A percentile compares a stretch with the other conserved stretches of the same genome.
phyloP scores from a whole-genome alignment of 2,329 filamentous ascomycete species.

The Colletotrichum sp. region DNA sequence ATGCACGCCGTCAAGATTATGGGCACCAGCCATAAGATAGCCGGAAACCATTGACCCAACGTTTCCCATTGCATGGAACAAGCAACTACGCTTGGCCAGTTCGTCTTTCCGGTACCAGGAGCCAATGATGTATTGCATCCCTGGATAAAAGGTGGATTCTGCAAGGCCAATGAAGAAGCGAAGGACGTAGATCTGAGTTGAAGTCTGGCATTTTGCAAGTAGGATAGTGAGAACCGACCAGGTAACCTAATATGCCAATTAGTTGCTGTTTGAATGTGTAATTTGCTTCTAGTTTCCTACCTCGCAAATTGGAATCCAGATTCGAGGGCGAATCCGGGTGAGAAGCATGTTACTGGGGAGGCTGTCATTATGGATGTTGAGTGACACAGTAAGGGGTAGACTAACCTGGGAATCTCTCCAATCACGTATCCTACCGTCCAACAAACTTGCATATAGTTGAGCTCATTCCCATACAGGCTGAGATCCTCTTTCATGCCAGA shows the following conservation, averaged over 20 bases:
- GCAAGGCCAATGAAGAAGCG: constrained; percentile 48
- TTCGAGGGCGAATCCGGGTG: constrained; percentile 31
- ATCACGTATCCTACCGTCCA: constrained; percentile 28
- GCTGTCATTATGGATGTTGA: constrained; percentile 1
- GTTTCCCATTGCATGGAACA: constrained; percentile 54
- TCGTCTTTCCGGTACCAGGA: constrained; percentile 47
- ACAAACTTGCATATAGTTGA: constrained; percentile 29
- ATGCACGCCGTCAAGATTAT: constrained; percentile 53
- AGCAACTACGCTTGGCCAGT: constrained; percentile 55
- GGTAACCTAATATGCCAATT: not conserved
- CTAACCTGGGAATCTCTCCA: constrained; percentile 27
- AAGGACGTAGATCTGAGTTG: constrained; percentile 41
- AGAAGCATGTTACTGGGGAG: constrained; percentile 33
- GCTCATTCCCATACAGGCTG: constrained; percentile 27
- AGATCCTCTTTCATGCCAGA: constrained; percentile 29
- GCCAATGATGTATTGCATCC: constrained; percentile 48
- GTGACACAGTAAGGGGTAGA: not conserved
- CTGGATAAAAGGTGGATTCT: constrained; percentile 44
- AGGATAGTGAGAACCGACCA: constrained; percentile 7
- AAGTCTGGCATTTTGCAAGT: not conserved
- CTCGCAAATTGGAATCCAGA: constrained; percentile 33
- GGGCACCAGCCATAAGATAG: constrained; percentile 59
- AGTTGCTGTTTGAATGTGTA: not conserved
- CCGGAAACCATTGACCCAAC: constrained; percentile 63
- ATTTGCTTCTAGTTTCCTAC: not conserved